Evolutionary conservation across 768 basidiomycete genomes (phyloP).

Genomic region (Auriscalpium microsporum): DNA sequence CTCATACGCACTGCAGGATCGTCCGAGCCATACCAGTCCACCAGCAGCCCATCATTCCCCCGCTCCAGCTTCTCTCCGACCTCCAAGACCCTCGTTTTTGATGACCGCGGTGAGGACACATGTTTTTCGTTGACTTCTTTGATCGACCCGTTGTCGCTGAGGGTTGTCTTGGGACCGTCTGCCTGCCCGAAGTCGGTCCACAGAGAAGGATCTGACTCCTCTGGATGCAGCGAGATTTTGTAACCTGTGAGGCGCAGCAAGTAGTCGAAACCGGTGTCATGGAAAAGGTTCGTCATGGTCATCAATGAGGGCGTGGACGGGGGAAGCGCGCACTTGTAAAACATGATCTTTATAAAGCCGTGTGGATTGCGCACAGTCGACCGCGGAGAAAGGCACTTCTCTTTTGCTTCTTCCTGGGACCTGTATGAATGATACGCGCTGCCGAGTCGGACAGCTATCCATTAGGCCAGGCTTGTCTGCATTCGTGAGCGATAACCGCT

Average conservation of each 20-base stretch:
- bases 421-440: too few relatives aligned
- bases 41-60: constrained; percentile 13
- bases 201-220: not conserved
- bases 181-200: not conserved
- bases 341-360: too few relatives aligned
- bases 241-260: not conserved
- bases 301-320: not conserved
- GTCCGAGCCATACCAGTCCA: constrained; percentile 17
- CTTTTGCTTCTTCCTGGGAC: too few relatives aligned
- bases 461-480: too few relatives aligned
- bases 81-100: not conserved
- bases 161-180: not conserved
- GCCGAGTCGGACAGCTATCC: too few relatives aligned
- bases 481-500: too few relatives aligned
- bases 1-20: not conserved
- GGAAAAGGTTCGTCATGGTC: not conserved
- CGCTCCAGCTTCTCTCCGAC: not conserved
- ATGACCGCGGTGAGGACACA: not conserved
- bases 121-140: not conserved
- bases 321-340: too few relatives aligned
- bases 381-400: too few relatives aligned
- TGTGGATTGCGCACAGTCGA: too few relatives aligned
- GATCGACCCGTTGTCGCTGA: not conserved
- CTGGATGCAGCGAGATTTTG: not conserved
- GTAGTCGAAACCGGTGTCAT: not conserved